Base-by-base conservation (phyloP, 495 filamentous ascomycete genomes). In the Lasiosphaeriaceae sp. region DNA sequence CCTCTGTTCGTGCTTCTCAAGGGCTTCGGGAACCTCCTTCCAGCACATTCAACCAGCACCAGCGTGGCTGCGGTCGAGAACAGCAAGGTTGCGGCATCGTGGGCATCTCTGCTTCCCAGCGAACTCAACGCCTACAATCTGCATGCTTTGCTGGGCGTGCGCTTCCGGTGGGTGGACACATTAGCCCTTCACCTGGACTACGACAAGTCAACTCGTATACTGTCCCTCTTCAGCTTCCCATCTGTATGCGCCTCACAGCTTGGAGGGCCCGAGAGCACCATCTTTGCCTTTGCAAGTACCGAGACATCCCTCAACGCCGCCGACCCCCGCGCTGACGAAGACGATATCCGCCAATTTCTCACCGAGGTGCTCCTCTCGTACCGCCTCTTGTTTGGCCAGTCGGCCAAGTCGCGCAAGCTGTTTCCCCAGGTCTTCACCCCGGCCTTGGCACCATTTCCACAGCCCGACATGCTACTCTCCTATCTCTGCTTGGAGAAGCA, bases 21-120 rank as follows among this genome's bases (percentile, higher is more conserved):
- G 29, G 45, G n/a, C 17, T 55, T 48, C 22, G 45, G 53, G 11
- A 55, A 55, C 29, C 53, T 55, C 16, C 53, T 55, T 11, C 45
- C 53, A 7, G 53, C 53, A 1, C 53, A 29, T 9, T 16, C 44
- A 21, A 55, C 44, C 6, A 24, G 31, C 23, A 50, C 47, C 24
- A 19, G 11, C 12, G 12, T 29, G 16, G 23, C 23, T 1, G 47
- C 24, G 21, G 47, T 50, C 9, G 47, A 50, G 8, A 34, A 29
- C 47, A 50, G 47, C 23, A 50, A 50, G 24, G 23, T 29, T 8
- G 47, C 24, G 17, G 47, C 47, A 2, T 34, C 47, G 16, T 50
- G 47, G 47, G 31, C 11, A 1, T 22, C 47, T 5, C 47, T 34
- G 16, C 34, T 29, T 16, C 47, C 47, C 6, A 34, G 26, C 19